A percentile compares a stretch with the other conserved stretches of the same genome.
Evolutionary conservation across 1,284 basidiomycete genomes (phyloP).

Genomic region (Rhodotorula sp.): DNA sequence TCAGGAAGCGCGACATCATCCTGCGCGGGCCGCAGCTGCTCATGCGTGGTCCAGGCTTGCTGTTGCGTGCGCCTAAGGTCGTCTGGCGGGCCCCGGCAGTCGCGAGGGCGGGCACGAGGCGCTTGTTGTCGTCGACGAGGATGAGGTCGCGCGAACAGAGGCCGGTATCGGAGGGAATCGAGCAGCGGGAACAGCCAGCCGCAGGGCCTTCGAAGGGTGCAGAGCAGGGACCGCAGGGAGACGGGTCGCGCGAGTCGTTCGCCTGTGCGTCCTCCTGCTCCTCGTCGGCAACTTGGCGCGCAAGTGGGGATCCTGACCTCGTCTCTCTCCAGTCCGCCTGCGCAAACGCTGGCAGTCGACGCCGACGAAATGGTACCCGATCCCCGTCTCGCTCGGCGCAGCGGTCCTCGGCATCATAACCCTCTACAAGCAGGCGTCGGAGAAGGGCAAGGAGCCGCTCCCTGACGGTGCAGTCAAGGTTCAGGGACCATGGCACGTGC

Average conservation of each 20-base stretch:
- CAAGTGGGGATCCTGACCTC: neutral
- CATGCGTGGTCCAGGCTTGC: constrained; percentile 27
- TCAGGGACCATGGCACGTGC: constrained; percentile 91
- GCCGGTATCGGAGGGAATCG: constrained; percentile 10
- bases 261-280: constrained; percentile 14
- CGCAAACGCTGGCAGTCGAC: constrained; percentile 78
- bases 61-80: constrained; percentile 28
- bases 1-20: constrained; percentile 31
- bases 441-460: constrained; percentile 37
- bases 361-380: constrained; percentile 91
- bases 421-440: constrained; percentile 41
- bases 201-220: neutral
- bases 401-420: constrained; percentile 72
- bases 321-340: constrained; percentile 52
- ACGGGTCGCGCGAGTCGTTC: constrained; percentile 16
- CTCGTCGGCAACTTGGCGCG: neutral
- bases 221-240: neutral
- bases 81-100: constrained; percentile 26
- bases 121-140: constrained; percentile 24
- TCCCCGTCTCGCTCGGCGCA: constrained; percentile 87
- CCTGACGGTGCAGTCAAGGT: constrained; percentile 57
- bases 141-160: constrained; percentile 15
- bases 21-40: constrained; percentile 32
- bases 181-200: neutral
- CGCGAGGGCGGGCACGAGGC: constrained; percentile 23